Percentiles rank a stretch among this genome's conserved stretches.
phyloP scores from a whole-genome alignment of 768 basidiomycete species.

The Fomitopsis serialis region DNA sequence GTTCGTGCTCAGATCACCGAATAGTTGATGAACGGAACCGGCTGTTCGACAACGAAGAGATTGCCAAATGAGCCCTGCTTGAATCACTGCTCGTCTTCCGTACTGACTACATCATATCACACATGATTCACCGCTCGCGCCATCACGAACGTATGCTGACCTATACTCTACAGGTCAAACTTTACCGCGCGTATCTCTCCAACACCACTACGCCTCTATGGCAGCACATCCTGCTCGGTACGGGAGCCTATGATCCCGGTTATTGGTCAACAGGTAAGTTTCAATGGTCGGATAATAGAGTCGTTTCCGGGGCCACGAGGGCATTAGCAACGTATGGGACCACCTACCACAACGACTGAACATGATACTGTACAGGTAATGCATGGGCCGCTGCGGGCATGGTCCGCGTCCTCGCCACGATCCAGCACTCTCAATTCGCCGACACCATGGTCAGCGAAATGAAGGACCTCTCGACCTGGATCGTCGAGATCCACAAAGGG shows the following conservation, averaged over 20 bases:
- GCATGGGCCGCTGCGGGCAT: conserved; percentile 90
- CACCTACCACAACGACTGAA: not conserved
- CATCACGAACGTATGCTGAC: not conserved
- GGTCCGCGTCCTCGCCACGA: conserved; percentile 74
- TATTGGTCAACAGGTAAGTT: conserved; percentile 75
- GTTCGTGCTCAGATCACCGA: not conserved
- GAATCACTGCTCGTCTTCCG: no score
- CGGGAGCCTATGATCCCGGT: conserved; percentile 48
- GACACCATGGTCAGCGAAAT: conserved; percentile 44
- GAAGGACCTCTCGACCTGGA: conserved; percentile 57
- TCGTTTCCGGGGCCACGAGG: no score
- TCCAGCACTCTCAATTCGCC: conserved; percentile 54
- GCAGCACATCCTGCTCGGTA: conserved; percentile 70
- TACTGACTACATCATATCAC: no score
- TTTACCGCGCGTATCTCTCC: conserved; percentile 65
- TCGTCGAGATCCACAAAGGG: conserved; percentile 64
- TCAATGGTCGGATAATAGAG: not conserved
- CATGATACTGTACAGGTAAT: conserved; percentile 48
- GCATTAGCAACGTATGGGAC: no score
- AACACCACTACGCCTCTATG: conserved; percentile 58
- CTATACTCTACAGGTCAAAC: conserved; percentile 32
- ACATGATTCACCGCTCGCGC: no score
- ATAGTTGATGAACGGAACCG: no score
- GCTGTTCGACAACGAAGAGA: no score
- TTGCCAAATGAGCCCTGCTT: no score